These are phyloP conservation scores for Rhododendron vialii DNA, from an alignment of 148 eudicot genomes.

Conservation along the genomic window DNA sequence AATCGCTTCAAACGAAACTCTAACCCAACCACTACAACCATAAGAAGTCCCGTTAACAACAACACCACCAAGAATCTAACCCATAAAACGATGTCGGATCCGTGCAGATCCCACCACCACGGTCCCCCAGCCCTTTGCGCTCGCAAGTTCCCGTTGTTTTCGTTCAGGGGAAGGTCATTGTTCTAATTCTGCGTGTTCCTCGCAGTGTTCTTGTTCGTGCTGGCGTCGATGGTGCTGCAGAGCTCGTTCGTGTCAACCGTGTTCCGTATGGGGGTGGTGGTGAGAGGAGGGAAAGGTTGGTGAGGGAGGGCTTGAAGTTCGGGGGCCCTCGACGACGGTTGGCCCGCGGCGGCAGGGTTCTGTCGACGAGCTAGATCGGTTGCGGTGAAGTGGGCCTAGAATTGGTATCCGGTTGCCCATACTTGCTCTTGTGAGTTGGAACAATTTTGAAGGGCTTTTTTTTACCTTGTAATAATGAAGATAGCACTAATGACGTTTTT, in stretches of 20 bases:
- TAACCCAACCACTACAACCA: constrained; percentile 6
- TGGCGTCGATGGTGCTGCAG: constrained; percentile 73
- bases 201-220: constrained; percentile 53
- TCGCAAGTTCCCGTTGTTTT: constrained; percentile 23
- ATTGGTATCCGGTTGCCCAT: constrained; percentile 57
- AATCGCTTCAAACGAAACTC: constrained; percentile 52
- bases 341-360: not conserved
- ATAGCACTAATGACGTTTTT: too few relatives aligned
- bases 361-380: constrained; percentile 32
- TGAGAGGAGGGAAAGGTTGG: constrained; percentile 20
- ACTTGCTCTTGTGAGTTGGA: constrained; percentile 66
- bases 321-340: constrained; percentile 41
- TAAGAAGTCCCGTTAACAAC: not conserved
- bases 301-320: constrained; percentile 35
- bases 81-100: constrained; percentile 26
- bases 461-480: too few relatives aligned
- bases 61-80: constrained; percentile 5
- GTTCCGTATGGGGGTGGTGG: constrained; percentile 27
- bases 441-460: not conserved
- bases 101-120: constrained; percentile 38
- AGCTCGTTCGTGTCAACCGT: constrained; percentile 52
- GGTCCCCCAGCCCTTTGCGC: not conserved
- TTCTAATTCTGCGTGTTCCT: constrained; percentile 50
- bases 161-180: constrained; percentile 44
- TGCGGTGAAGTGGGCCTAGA: constrained; percentile 37